phyloP scores from a whole-genome alignment of 805 yeast genomes.

The Lipomyces spencermartinsiae region DNA sequence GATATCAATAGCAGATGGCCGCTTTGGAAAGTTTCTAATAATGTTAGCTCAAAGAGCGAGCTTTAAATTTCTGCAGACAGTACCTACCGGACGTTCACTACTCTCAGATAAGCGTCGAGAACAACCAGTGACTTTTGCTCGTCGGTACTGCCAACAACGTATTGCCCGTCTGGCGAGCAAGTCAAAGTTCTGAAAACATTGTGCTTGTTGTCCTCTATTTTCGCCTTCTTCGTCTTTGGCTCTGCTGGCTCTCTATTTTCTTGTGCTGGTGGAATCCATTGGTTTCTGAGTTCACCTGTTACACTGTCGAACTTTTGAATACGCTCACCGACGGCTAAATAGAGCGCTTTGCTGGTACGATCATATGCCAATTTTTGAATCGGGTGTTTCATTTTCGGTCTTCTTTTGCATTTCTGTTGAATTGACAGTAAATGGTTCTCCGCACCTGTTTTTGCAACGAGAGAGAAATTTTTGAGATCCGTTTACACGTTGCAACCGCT shows the following conservation, averaged over 20 bases:
- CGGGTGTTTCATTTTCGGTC: slow-evolving; percentile 34
- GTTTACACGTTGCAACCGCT: background rate
- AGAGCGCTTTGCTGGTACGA: slow-evolving; percentile 12
- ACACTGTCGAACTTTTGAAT: slow-evolving; percentile 26
- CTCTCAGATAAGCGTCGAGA: slow-evolving; percentile 47
- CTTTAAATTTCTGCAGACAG: background rate
- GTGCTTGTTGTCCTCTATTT: slow-evolving; percentile 48
- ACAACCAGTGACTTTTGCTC: slow-evolving; percentile 81
- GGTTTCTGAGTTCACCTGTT: slow-evolving; percentile 16
- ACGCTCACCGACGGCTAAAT: slow-evolving; percentile 18
- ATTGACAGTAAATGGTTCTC: background rate
- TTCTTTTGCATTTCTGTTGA: background rate
- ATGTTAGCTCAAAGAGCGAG: slow-evolving; percentile 55
- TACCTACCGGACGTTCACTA: slow-evolving; percentile 12
- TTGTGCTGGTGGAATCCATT: slow-evolving; percentile 14
- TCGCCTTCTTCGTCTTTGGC: slow-evolving; percentile 30
- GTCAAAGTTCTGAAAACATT: slow-evolving; percentile 71
- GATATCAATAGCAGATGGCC: slow-evolving; percentile 84
- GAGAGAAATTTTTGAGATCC: background rate
- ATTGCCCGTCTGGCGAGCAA: slow-evolving; percentile 59
- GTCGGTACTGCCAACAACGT: slow-evolving; percentile 74
- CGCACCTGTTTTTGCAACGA: too few species aligned
- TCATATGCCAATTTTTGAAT: slow-evolving; percentile 31
- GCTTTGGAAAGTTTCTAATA: slow-evolving; percentile 76
- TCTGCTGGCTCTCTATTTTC: slow-evolving; percentile 11